phyloP scores from a whole-genome alignment of 768 basidiomycete genomes.

The Cubamyces lactineus region DNA sequence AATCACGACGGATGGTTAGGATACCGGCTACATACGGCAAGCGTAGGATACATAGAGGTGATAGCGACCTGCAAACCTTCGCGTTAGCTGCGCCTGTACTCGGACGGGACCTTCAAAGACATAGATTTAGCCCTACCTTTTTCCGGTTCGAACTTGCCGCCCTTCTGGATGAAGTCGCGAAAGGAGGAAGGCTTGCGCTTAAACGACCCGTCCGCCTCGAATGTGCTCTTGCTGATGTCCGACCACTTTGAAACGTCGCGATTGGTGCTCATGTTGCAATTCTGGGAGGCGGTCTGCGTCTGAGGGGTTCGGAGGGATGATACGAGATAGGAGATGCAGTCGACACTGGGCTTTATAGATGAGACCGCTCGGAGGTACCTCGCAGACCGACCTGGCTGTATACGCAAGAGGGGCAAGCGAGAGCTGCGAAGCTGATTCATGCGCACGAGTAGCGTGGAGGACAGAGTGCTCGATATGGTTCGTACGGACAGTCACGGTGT shows the following conservation, averaged over 20 bases:
- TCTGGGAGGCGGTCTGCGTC: too few species aligned
- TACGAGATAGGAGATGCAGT: too few species aligned
- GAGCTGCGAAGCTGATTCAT: too few species aligned
- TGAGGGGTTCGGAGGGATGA: too few species aligned
- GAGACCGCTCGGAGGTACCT: too few species aligned
- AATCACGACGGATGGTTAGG: not conserved
- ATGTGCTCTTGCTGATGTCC: constrained; percentile 59
- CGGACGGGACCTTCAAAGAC: not conserved
- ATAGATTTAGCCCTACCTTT: constrained; percentile 52
- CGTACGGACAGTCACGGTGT: too few species aligned
- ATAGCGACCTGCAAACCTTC: constrained; percentile 66
- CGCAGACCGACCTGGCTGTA: too few species aligned
- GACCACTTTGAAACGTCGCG: constrained; percentile 42
- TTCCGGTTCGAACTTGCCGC: constrained; percentile 72
- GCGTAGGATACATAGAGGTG: constrained; percentile 88
- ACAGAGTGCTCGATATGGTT: too few species aligned
- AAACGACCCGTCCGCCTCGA: constrained; percentile 67
- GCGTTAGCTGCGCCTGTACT: not conserved
- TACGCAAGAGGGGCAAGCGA: too few species aligned
- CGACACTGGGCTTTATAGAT: too few species aligned
- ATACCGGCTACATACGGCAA: constrained; percentile 61
- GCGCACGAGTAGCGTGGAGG: too few species aligned
- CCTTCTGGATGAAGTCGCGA: constrained; percentile 56
- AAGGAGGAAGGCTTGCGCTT: constrained; percentile 58
- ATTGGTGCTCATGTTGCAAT: constrained; percentile 12